A percentile compares a stretch with the other conserved stretches of the same genome.
These are phyloP conservation scores for Trametes elegans DNA, from an alignment of 768 basidiomycete genomes.

Conservation along the genomic window DNA sequence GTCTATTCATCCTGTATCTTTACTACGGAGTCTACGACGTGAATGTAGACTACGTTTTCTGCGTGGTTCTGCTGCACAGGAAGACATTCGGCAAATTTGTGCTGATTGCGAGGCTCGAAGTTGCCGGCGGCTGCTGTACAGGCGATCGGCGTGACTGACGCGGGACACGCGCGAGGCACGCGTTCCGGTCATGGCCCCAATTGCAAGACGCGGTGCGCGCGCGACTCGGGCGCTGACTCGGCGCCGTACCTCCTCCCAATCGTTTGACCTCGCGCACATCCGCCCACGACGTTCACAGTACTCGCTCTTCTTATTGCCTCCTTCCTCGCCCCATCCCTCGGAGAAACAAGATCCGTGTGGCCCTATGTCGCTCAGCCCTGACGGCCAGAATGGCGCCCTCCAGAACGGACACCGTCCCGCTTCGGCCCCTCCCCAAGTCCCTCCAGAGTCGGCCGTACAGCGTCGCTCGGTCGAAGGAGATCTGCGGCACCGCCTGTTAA, in stretches of 20 bases:
- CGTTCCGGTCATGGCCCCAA: slow-evolving; percentile 1
- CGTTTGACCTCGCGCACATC: neutral
- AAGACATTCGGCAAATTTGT: neutral
- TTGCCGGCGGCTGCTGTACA: neutral
- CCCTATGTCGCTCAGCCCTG: slow-evolving; percentile 5
- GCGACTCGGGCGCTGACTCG: too few species aligned
- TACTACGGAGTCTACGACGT: slow-evolving; percentile 6
- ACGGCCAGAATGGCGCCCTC: slow-evolving; percentile 4
- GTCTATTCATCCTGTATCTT: slow-evolving; percentile 15
- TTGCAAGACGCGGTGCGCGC: slow-evolving; percentile 6
- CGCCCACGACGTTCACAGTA: neutral
- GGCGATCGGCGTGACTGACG: slow-evolving; percentile 6
- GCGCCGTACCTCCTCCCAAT: neutral
- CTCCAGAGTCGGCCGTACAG: slow-evolving; percentile 1
- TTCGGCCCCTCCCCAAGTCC: slow-evolving; percentile 15
- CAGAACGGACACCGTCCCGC: slow-evolving; percentile 6
- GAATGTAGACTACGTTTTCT: slow-evolving; percentile 3
- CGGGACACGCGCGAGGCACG: slow-evolving; percentile 17
- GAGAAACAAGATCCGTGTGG: slow-evolving; percentile 1
- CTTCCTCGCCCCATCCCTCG: neutral
- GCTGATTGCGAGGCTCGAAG: neutral
- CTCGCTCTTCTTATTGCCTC: neutral
- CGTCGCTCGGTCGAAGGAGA: slow-evolving; percentile 13
- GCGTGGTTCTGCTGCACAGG: neutral
- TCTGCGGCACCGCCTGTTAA: slow-evolving; percentile 15